These are phyloP conservation scores for Drechslerella dactyloides DNA, from an alignment of 2,329 filamentous ascomycete species.

Conservation along the genomic window DNA sequence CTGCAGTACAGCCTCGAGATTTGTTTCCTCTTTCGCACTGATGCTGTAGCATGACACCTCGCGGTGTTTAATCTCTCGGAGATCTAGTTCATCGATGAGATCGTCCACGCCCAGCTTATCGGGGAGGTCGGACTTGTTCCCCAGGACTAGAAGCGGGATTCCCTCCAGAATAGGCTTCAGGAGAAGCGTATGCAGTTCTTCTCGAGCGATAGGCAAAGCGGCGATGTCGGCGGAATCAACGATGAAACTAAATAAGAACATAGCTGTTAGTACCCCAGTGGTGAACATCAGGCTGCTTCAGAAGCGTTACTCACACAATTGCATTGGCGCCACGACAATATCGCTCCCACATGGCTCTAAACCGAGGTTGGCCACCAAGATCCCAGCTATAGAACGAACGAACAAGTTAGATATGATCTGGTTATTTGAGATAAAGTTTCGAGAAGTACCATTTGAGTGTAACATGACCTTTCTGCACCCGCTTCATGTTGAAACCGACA, in stretches of 20 bases:
- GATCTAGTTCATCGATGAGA: constrained; percentile 87
- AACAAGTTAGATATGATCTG: constrained; percentile 15
- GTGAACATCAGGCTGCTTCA: not conserved
- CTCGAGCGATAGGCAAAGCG: constrained; percentile 77
- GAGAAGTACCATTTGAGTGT: constrained; percentile 82
- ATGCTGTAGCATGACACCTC: constrained; percentile 99
- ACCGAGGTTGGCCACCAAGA: constrained; percentile 92
- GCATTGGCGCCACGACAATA: constrained; percentile 98
- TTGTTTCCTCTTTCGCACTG: constrained; percentile 98
- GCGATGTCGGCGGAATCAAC: constrained; percentile 90
- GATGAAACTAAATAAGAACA: constrained; percentile 71
- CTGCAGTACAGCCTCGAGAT: constrained; percentile 93
- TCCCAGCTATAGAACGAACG: constrained; percentile 73
- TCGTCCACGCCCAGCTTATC: constrained; percentile 91
- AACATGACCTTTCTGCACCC: constrained; percentile 95
- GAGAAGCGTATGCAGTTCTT: constrained; percentile 89
- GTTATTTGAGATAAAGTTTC: constrained; percentile 1
- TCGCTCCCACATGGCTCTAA: constrained; percentile 98
- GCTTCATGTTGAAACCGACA: constrained; percentile 99
- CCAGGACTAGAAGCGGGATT: constrained; percentile 90
- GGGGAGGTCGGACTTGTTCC: constrained; percentile 96
- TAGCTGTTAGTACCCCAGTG: not conserved
- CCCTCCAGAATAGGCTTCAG: constrained; percentile 81
- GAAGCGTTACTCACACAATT: constrained; percentile 71
- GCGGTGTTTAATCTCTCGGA: constrained; percentile 85